Evolutionary conservation across 2,329 filamentous ascomycete genomes (phyloP), one percentile per base, ranked within the genome.

Genomic region (Plectosphaerella plurivora): DNA sequence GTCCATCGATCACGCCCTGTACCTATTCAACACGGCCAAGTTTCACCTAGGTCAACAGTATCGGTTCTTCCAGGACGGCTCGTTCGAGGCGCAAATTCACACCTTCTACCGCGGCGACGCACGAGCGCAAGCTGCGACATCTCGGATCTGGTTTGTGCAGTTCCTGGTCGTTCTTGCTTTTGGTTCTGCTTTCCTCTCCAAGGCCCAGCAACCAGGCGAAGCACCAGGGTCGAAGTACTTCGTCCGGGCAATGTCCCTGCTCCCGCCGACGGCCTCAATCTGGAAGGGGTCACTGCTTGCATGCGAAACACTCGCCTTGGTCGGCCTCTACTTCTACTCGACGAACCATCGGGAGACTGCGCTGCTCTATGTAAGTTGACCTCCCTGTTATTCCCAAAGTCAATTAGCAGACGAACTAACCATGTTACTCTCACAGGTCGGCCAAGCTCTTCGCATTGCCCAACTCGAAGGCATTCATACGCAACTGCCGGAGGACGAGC

Each of bases 401-500:
- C 22, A 22, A 22, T 22, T 22, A 16, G 37, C 3, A 28, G 39
- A 15, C 6, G 14, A 3, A 28, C 8, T 22, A 14, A 22, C 5
- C 20, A 10, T 1, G 33, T 12, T 36, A 15, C 36, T 22, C 3
- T 18, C n/a, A 15, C 20, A 73, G 71, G 59, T 73, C 35, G 66
- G 65, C 2, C 69, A 72, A 37, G 70, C 70, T 5, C 64, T 73
- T 15, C 65, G 69, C 3, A 71, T 73, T 2, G 71, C 71, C 3
- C 69, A 72, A 14, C n/a, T 73, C 1, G 70, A 72, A 53, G 70
- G 71, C 0, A 24, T 74, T 4, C 71, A 74, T 36, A 72, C 70
- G 0, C 64, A 72, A 18, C 60, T 74, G 0, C 69, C 70, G 0
- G 68, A 71, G 24, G 59, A 62, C 2, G 67, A 67, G 24, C 61